Base-by-base conservation (phyloP, 352 stramenopile genomes). In the Thraustochytrium sp. region DNA sequence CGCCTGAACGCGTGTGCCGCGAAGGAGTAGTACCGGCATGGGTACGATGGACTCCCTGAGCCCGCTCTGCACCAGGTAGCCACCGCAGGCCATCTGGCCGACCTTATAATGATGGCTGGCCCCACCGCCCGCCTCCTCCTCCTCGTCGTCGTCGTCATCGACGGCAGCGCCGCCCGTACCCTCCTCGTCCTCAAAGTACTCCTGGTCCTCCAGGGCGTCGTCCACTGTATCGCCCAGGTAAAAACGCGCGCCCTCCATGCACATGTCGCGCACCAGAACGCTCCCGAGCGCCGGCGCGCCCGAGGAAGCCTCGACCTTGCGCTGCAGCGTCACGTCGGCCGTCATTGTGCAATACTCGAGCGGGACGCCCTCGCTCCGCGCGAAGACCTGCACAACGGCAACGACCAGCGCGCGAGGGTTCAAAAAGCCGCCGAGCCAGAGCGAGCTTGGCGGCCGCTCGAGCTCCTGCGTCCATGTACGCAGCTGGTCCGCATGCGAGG, bases 301-400 rank as follows among this genome's bases (percentile, higher is more conserved):
- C n/a, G n/a, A n/a, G n/a, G n/a, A n/a, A n/a, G n/a, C n/a, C n/a
- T 89, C 84, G 18, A 94, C 89, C 42, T 92, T 89, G n/a, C 89
- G 91, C 77, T 97, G 96, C 51, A 90, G 97, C n/a, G 92, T 97
- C 55, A 98, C 91, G 84, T 98, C 94, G 31, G 95, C 98, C 87
- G 98, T 94, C 59, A 96, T 94, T 0, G 93, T 98, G 92, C 97
- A 98, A 76, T 97, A 92, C 87, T 98, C 96, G 46, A 98, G 89
- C 53, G 94, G 92, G 87, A 95, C 91, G 13, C 89, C 89, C 49
- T 94, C 95, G 48, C 90, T 90, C 44, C 95, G 92, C 23, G 94
- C 96, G 31, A 94, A 97, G 31, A 98, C 94, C 85, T 98, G 95
- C 76, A 97, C 90, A 84, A 97, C 95, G 38, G 95, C 95, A 0